phyloP scores from a whole-genome alignment of 2,329 filamentous ascomycete species.

The Aspergillus brasiliensis region DNA sequence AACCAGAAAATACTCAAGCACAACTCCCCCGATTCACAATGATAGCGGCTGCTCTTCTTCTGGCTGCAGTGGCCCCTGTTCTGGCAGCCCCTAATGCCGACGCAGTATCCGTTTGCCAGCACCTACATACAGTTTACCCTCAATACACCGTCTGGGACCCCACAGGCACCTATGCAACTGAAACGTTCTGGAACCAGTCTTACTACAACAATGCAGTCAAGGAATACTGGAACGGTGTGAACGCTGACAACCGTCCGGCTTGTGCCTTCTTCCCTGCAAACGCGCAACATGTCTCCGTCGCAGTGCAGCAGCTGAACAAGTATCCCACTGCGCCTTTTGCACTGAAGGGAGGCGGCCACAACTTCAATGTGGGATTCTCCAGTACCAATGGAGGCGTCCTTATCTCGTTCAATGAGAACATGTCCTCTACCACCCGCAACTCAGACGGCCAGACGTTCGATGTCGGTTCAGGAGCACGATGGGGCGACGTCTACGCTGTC shows the following conservation, averaged over 20 bases:
- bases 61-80: background rate
- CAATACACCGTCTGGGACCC: conserved; percentile 7
- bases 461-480: conserved; percentile 16
- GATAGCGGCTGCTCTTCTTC: background rate
- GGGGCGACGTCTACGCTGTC: conserved; percentile 14
- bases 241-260: conserved; percentile 11
- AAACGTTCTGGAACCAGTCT: conserved; percentile 6
- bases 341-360: conserved; percentile 14
- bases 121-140: background rate
- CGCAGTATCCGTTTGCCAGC: conserved; percentile 1
- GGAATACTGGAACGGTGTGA: conserved; percentile 17
- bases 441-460: conserved; percentile 13
- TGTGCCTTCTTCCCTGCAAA: conserved; percentile 17
- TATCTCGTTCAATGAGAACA: conserved; percentile 15
- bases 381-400: conserved; percentile 11
- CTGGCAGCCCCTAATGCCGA: background rate
- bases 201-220: conserved; percentile 5
- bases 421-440: conserved; percentile 10
- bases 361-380: conserved; percentile 14
- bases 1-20: background rate
- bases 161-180: background rate
- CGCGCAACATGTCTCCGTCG: conserved; percentile 10
- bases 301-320: conserved; percentile 12
- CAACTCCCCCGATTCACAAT: background rate
- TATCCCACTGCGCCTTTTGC: conserved; percentile 5